These are phyloP conservation scores for Candida labiduridarum DNA, from an alignment of 1,139 yeast species.

Conservation along the genomic window DNA sequence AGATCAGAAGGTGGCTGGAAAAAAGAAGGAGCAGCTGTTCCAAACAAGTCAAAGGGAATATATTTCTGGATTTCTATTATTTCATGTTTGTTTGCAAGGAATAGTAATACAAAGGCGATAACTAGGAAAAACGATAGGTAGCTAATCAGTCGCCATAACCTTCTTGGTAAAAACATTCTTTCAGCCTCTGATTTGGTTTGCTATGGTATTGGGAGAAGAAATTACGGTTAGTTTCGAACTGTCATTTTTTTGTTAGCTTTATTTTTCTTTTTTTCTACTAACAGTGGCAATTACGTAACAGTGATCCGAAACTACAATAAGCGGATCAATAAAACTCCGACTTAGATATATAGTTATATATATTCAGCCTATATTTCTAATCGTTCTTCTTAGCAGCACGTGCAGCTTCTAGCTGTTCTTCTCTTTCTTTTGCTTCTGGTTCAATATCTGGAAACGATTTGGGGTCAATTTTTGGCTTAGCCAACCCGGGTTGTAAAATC, in stretches of 20 bases:
- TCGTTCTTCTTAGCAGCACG: slow-evolving; percentile 8
- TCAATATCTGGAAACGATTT: slow-evolving; percentile 28
- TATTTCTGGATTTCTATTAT: slow-evolving; percentile 31
- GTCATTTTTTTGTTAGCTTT: too few relatives aligned
- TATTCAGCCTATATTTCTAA: not conserved
- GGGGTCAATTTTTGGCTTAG: slow-evolving; percentile 27
- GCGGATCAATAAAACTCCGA: not conserved
- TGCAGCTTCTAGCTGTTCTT: slow-evolving; percentile 19
- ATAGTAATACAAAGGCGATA: slow-evolving; percentile 23
- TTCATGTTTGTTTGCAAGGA: slow-evolving; percentile 37
- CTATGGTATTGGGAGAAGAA: too few relatives aligned
- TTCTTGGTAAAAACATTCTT: slow-evolving; percentile 9
- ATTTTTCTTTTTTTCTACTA: too few relatives aligned
- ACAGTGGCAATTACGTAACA: too few relatives aligned
- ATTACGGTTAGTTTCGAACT: too few relatives aligned
- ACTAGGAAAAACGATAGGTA: slow-evolving; percentile 16
- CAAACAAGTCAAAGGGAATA: slow-evolving; percentile 28
- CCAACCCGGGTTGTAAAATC: slow-evolving; percentile 27
- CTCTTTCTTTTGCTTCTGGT: slow-evolving; percentile 32
- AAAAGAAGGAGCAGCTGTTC: slow-evolving; percentile 32
- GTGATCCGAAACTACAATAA: not conserved
- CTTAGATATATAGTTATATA: not conserved
- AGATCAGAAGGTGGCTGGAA: slow-evolving; percentile 44
- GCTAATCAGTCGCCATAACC: slow-evolving; percentile 9
- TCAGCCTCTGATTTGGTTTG: too few relatives aligned